These are phyloP conservation scores for Parietaria judaica DNA, from an alignment of 306 rosid genomes.

Conservation along the genomic window DNA sequence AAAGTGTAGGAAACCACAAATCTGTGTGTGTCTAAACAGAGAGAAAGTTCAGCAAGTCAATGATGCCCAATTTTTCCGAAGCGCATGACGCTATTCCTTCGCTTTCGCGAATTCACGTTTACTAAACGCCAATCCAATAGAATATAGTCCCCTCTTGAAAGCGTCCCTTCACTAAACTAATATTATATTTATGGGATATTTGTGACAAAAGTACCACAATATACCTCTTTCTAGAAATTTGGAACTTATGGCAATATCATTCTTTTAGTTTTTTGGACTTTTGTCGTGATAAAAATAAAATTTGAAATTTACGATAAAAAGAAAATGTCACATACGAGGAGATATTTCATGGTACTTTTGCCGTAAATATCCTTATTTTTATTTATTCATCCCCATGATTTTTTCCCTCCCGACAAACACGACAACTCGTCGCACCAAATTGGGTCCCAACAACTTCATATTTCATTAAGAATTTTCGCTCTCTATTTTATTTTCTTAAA, in stretches of 20 bases:
- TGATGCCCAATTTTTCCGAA: conserved; percentile 25
- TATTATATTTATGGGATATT: too few species aligned
- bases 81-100: conserved; percentile 16
- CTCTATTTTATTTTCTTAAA: too few species aligned
- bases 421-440: background rate
- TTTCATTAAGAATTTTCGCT: too few species aligned
- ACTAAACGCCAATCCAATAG: conserved; percentile 11
- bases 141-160: conserved; percentile 13
- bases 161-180: background rate
- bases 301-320: too few species aligned
- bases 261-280: too few species aligned
- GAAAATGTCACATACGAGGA: too few species aligned
- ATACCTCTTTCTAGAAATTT: too few species aligned
- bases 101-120: conserved; percentile 1
- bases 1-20: conserved; percentile 12
- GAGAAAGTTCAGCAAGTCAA: conserved; percentile 14
- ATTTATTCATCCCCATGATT: background rate
- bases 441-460: too few species aligned
- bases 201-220: too few species aligned
- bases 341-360: too few species aligned
- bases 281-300: too few species aligned
- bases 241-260: too few species aligned
- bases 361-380: background rate
- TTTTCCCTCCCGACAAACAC: conserved; percentile 3
- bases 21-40: background rate